phyloP scores from a whole-genome alignment of 2,329 filamentous ascomycete genomes.

The Colletotrichum sp. region DNA sequence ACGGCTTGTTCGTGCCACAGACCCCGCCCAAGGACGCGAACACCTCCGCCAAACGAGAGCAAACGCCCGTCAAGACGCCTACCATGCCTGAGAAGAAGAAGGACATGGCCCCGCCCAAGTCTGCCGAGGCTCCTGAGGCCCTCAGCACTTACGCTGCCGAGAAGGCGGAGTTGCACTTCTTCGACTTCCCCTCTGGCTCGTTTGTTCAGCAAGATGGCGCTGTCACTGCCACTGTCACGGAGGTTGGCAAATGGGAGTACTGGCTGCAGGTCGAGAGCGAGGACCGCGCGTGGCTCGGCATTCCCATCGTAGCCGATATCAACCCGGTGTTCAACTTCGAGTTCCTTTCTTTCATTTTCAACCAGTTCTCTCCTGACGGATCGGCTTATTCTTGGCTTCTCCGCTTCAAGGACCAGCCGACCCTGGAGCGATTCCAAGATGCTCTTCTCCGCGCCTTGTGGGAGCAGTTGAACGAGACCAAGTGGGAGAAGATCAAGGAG shows the following conservation, averaged over 20 bases:
- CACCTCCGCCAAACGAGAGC: constrained; percentile 47
- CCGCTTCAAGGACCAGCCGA: constrained; percentile 83
- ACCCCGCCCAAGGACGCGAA: constrained; percentile 50
- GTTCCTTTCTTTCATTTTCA: constrained; percentile 99
- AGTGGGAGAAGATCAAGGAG: constrained; percentile 93
- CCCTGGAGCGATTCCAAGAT: constrained; percentile 86
- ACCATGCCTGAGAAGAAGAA: constrained; percentile 35
- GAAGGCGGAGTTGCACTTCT: constrained; percentile 86
- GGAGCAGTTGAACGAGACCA: constrained; percentile 93
- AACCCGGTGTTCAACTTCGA: constrained; percentile 98
- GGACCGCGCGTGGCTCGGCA: constrained; percentile 84
- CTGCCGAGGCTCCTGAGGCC: constrained; percentile 70
- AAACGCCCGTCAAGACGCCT: constrained; percentile 29
- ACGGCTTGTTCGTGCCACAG: constrained; percentile 50
- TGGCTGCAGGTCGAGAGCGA: constrained; percentile 86
- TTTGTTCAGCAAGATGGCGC: constrained; percentile 81
- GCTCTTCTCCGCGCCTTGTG: constrained; percentile 94
- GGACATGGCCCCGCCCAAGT: constrained; percentile 48
- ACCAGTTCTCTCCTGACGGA: constrained; percentile 88
- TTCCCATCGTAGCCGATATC: constrained; percentile 85
- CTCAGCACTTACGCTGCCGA: constrained; percentile 77
- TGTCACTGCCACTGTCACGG: constrained; percentile 80
- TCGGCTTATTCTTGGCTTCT: constrained; percentile 95
- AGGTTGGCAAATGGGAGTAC: constrained; percentile 91
- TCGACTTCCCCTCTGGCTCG: constrained; percentile 84